A percentile compares a stretch with the other conserved stretches of the same genome.
Conservation (phyloP, 1,284 basidiomycete species). For the Pyrrhoderma noxium region DNA sequence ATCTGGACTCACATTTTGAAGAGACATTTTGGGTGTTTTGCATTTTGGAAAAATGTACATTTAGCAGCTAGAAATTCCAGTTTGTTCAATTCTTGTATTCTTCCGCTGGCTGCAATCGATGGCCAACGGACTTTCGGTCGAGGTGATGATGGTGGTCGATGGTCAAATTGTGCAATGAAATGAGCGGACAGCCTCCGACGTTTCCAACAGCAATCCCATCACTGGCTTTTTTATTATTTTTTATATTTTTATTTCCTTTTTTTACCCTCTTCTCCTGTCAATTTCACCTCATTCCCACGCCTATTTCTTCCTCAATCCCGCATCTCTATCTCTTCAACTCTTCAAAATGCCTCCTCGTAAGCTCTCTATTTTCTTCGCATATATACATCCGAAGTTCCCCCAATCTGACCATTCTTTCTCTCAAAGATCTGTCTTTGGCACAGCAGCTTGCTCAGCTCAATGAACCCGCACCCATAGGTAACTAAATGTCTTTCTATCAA, state of each 20-base stretch:
- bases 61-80: constrained; percentile 42
- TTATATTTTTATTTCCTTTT: too few species aligned
- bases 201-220: too few species aligned
- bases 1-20: background rate
- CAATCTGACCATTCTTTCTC: constrained; percentile 9
- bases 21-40: constrained; percentile 34
- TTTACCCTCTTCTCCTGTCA: too few species aligned
- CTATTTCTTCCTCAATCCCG: too few species aligned
- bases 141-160: constrained; percentile 8
- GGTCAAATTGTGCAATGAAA: constrained; percentile 9
- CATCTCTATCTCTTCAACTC: too few species aligned
- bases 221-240: too few species aligned
- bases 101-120: constrained; percentile 16
- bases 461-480: constrained; percentile 61
- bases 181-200: too few species aligned
- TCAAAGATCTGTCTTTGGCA: constrained; percentile 58
- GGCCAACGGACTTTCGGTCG: constrained; percentile 14
- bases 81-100: constrained; percentile 25
- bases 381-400: constrained; percentile 4
- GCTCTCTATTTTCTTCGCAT: too few species aligned
- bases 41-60: constrained; percentile 47
- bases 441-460: constrained; percentile 78
- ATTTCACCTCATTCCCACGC: too few species aligned
- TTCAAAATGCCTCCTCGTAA: too few species aligned
- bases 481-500: constrained; percentile 21